These are phyloP conservation scores for Aspergillus puulaauensis DNA, from an alignment of 2,329 filamentous ascomycete genomes.

Conservation along the genomic window DNA sequence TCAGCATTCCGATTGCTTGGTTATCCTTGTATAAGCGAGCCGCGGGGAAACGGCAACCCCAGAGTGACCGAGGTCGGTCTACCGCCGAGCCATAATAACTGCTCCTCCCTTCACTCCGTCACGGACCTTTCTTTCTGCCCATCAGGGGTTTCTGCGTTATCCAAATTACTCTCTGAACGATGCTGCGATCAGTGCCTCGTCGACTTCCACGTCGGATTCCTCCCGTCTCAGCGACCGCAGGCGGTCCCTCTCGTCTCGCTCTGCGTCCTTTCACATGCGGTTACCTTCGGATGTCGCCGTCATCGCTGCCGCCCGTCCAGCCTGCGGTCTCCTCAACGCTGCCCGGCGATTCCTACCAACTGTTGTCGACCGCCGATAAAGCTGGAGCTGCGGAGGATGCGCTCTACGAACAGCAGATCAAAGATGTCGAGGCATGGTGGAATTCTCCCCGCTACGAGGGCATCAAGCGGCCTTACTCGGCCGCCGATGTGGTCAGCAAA, in stretches of 20 bases:
- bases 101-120: not conserved
- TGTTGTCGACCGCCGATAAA: constrained; percentile 76
- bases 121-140: not conserved
- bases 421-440: constrained; percentile 91
- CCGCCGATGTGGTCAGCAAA: constrained; percentile 90
- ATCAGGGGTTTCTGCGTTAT: not conserved
- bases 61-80: constrained; percentile 12
- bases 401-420: constrained; percentile 78
- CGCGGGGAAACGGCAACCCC: constrained; percentile 17
- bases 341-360: constrained; percentile 78
- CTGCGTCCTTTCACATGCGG: constrained; percentile 38
- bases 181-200: constrained; percentile 39
- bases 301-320: constrained; percentile 52
- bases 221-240: constrained; percentile 18
- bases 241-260: constrained; percentile 25
- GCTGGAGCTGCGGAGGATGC: constrained; percentile 78
- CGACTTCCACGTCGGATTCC: constrained; percentile 35
- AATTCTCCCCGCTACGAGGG: constrained; percentile 76
- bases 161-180: constrained; percentile 15
- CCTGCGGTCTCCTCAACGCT: constrained; percentile 62
- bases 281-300: constrained; percentile 54
- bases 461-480: constrained; percentile 88
- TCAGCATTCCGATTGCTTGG: not conserved
- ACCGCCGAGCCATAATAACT: constrained; percentile 3
- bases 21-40: constrained; percentile 1